Percentiles rank a stretch among this genome's conserved stretches.
Conservation (phyloP, 306 rosid genomes). For the Elaeagnus macrophylla region DNA sequence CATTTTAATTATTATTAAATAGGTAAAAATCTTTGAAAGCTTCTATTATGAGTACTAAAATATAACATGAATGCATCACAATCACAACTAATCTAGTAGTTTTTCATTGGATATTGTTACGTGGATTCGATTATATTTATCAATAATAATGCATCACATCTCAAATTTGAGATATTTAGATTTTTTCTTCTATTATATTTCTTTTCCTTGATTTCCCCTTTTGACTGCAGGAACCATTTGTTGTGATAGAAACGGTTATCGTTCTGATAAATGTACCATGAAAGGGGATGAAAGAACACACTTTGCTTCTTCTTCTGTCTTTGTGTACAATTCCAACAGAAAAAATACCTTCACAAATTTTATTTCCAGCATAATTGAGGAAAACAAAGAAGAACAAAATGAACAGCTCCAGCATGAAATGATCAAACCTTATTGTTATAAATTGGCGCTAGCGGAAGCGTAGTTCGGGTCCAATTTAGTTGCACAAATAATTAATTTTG, state of each 20-base stretch:
- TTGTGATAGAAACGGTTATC: conserved; percentile 70
- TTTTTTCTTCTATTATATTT: not conserved
- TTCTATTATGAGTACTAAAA: too few species aligned
- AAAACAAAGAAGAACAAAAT: conserved; percentile 13
- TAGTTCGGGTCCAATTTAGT: too few species aligned
- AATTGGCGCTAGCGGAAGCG: too few species aligned
- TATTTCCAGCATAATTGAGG: conserved; percentile 15
- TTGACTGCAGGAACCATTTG: conserved; percentile 56
- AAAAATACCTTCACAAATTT: conserved; percentile 1
- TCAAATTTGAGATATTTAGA: too few species aligned
- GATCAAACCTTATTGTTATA: conserved; percentile 76
- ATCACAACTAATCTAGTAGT: too few species aligned
- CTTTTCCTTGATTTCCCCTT: not conserved
- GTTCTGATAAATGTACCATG: conserved; percentile 78
- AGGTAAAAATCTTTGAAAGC: too few species aligned
- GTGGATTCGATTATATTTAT: too few species aligned
- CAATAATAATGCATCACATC: too few species aligned
- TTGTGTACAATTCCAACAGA: conserved; percentile 44
- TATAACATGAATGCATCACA: too few species aligned
- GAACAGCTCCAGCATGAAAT: conserved; percentile 43
- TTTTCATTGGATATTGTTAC: too few species aligned
- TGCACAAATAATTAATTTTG: too few species aligned
- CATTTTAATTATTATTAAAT: too few species aligned
- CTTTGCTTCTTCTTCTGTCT: conserved; percentile 54
- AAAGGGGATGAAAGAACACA: conserved; percentile 83